Evolutionary conservation across 257 asterid species (phyloP).

Genomic region (Apocynum venetum): DNA sequence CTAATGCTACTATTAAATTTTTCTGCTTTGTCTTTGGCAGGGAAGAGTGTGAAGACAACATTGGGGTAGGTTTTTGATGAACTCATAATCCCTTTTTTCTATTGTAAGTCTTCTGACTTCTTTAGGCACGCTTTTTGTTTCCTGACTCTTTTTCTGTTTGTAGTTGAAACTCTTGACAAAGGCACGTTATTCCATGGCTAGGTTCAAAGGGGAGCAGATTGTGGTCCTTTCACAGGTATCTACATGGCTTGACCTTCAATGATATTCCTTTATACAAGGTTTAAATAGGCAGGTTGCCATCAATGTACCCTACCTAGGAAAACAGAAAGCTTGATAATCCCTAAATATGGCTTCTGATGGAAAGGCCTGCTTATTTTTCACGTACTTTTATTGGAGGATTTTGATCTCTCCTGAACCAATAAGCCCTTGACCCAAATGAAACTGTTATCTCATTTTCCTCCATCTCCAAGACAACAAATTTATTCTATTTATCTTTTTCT

Average conservation of each 20-base stretch:
- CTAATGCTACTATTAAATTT: not conserved
- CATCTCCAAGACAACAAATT: not conserved
- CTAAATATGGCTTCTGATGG: not conserved
- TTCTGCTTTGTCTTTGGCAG: conserved; percentile 35
- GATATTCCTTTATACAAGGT: not conserved
- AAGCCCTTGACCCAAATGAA: not conserved
- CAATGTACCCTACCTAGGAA: not conserved
- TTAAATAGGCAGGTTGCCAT: not conserved
- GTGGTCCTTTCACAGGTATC: conserved; percentile 90
- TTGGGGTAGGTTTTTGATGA: conserved; percentile 52
- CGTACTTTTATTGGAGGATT: conserved; percentile 3
- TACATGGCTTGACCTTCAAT: conserved; percentile 5
- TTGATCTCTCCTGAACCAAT: not conserved
- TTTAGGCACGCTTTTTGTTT: conserved; percentile 12
- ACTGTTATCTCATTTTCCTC: not conserved
- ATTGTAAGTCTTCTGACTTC: not conserved
- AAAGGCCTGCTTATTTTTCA: not conserved
- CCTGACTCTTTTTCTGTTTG: conserved; percentile 18
- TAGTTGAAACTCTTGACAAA: conserved; percentile 83
- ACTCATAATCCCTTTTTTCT: not conserved
- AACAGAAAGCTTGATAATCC: not conserved
- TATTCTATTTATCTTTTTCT: not conserved
- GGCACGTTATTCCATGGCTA: conserved; percentile 82
- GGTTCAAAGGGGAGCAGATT: conserved; percentile 80
- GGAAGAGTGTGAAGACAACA: conserved; percentile 84